These are phyloP conservation scores for Thermomyces lanuginosus DNA, from an alignment of 2,329 filamentous ascomycete genomes.

Conservation along the genomic window DNA sequence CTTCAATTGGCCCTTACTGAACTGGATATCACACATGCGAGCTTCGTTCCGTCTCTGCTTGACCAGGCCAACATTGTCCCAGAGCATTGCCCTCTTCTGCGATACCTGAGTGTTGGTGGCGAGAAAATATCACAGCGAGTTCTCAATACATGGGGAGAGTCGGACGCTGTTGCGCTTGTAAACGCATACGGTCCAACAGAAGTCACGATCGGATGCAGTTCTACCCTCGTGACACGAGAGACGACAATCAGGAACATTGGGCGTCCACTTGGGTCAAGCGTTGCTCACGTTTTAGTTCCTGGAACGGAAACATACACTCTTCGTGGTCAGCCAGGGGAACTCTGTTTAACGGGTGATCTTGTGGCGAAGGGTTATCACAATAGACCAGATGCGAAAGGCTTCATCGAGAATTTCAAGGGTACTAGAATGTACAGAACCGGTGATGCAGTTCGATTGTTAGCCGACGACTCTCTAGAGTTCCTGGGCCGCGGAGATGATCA, in stretches of 20 bases:
- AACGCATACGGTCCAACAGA: slow-evolving; percentile 23
- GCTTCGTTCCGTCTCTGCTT: slow-evolving; percentile 15
- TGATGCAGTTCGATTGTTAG: slow-evolving; percentile 18
- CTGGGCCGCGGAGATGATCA: slow-evolving; percentile 22
- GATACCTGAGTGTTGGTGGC: slow-evolving; percentile 18
- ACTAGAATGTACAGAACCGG: slow-evolving; percentile 24
- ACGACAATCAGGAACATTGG: slow-evolving; percentile 18
- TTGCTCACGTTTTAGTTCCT: slow-evolving; percentile 14
- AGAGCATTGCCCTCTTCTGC: slow-evolving; percentile 12
- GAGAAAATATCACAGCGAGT: slow-evolving; percentile 20
- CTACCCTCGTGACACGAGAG: slow-evolving; percentile 10
- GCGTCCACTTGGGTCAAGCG: slow-evolving; percentile 12
- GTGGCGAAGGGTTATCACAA: slow-evolving; percentile 16
- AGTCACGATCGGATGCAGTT: slow-evolving; percentile 20
- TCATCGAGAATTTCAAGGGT: slow-evolving; percentile 9
- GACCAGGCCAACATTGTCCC: slow-evolving; percentile 12
- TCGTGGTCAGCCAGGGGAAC: slow-evolving; percentile 14
- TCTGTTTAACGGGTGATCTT: slow-evolving; percentile 15
- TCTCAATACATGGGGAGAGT: slow-evolving; percentile 16
- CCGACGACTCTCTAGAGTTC: slow-evolving; percentile 17
- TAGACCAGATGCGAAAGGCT: slow-evolving; percentile 13
- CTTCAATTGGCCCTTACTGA: slow-evolving; percentile 12
- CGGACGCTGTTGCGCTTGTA: slow-evolving; percentile 11
- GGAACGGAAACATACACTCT: slow-evolving; percentile 12
- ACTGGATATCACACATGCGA: slow-evolving; percentile 16